phyloP scores from a whole-genome alignment of 192 early-diverging fungal genomes.

The Geranomyces variabilis region DNA sequence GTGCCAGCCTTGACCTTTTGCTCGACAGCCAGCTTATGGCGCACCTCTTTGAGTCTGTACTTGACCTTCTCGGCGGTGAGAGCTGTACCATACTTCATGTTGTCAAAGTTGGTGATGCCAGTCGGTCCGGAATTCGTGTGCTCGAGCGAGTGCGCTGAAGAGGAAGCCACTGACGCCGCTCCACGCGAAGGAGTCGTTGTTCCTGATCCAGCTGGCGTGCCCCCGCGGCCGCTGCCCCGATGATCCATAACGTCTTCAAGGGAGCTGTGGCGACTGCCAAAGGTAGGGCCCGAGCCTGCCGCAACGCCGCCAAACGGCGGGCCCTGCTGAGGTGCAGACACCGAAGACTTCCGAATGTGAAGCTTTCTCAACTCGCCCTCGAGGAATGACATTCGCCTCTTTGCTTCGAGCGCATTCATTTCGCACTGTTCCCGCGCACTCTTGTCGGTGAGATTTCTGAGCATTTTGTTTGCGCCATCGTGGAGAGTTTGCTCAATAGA shows the following conservation, averaged over 20 bases:
- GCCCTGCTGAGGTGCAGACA: neutral
- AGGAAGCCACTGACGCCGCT: neutral
- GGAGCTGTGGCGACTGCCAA: slow-evolving; percentile 34
- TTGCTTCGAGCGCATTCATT: slow-evolving; percentile 35
- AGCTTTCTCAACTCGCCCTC: slow-evolving; percentile 45
- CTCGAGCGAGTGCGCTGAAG: neutral
- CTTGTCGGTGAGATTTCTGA: slow-evolving; percentile 64
- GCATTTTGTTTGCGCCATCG: slow-evolving; percentile 70
- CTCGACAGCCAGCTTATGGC: slow-evolving; percentile 93
- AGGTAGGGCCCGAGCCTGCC: neutral
- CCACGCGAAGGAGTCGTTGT: slow-evolving; percentile 4
- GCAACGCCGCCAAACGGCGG: neutral
- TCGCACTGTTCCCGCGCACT: slow-evolving; percentile 72
- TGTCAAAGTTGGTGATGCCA: slow-evolving; percentile 37
- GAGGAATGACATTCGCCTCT: slow-evolving; percentile 37
- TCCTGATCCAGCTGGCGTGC: slow-evolving; percentile 14
- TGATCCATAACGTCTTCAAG: slow-evolving; percentile 15
- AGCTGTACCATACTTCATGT: slow-evolving; percentile 44
- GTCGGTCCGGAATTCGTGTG: neutral
- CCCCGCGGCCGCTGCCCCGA: neutral
- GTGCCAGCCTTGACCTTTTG: slow-evolving; percentile 82
- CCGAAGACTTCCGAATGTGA: slow-evolving; percentile 12
- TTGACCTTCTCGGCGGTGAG: slow-evolving; percentile 58
- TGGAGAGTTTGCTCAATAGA: slow-evolving; percentile 69
- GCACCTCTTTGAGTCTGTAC: slow-evolving; percentile 83